Base-by-base conservation (phyloP, 2,329 filamentous ascomycete genomes). In the Beauveria pseudobassiana region DNA sequence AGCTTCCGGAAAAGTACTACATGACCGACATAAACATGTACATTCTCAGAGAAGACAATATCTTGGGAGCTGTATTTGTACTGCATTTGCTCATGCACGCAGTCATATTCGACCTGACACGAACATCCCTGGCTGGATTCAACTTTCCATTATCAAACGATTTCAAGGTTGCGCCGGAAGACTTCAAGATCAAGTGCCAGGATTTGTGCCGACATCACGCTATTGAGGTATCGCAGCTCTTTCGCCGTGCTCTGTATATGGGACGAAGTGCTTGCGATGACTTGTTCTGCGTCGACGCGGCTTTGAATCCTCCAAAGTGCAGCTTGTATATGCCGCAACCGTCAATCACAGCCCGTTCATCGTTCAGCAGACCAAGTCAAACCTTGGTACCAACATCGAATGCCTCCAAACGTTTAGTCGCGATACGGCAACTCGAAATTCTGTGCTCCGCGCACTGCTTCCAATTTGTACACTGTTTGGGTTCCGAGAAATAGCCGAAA, bases 291-390 rank as follows among this genome's bases (percentile, higher is more conserved):
- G 60, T 64, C 16, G 67, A 66, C 45, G 67, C 67, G 18, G 64
- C 65, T 9, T 66, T 24, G 69, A 70, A 54, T 65, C 69, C 7
- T 64, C 67, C 51, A 71, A 70, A 52, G 66, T 71, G 22, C 69
- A 69, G 24, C 65, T 69, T 30, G 64, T 70, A 8, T 67, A 69
- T 48, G 62, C 67, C 5, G 65, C 69, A 3, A 68, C 67, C 26
- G 66, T 66, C 3, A 65, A 65, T 16, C 63, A 63, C 28, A 63
- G 59, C 34, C 64, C 64, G 5, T 61, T 64, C n/a, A 63, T 65
- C 45, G 56, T 65, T 18, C 55, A 64, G 30, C 58, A 58, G 9
- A 66, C 66, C 3, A 62, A 62, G 38, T 65, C 66, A 18, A 68
- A 69, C 57, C 62, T 70, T 9, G 54, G 62, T 10, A 63, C 58